A percentile compares a stretch with the other conserved stretches of the same genome.
These are phyloP conservation scores for Ilyonectria sp. DNA, from an alignment of 2,329 filamentous ascomycete genomes.

Conservation along the genomic window DNA sequence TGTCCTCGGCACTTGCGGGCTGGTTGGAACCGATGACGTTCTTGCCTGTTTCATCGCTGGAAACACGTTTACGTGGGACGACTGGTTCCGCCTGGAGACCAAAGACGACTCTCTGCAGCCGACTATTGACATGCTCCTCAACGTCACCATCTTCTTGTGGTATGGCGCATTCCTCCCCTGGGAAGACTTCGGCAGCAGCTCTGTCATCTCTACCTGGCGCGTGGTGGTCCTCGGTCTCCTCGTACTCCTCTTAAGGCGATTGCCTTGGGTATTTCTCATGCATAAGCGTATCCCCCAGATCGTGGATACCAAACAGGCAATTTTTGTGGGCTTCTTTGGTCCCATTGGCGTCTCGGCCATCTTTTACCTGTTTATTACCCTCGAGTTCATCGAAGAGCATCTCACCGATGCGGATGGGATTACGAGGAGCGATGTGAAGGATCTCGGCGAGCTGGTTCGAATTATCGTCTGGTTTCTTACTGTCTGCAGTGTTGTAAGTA, in stretches of 20 bases:
- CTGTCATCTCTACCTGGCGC: slow-evolving; percentile 80
- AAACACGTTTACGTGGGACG: slow-evolving; percentile 92
- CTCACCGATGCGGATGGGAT: slow-evolving; percentile 70
- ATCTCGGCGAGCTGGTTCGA: slow-evolving; percentile 76
- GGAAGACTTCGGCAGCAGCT: slow-evolving; percentile 76
- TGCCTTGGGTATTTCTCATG: slow-evolving; percentile 82
- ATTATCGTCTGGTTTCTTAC: slow-evolving; percentile 90
- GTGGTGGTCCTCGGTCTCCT: slow-evolving; percentile 82
- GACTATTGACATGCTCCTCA: slow-evolving; percentile 94
- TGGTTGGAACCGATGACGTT: slow-evolving; percentile 91
- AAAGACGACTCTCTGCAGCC: slow-evolving; percentile 93
- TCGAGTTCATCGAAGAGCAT: slow-evolving; percentile 77
- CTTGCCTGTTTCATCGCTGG: slow-evolving; percentile 94
- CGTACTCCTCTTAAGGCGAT: slow-evolving; percentile 82
- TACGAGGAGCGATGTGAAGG: slow-evolving; percentile 75
- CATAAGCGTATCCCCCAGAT: slow-evolving; percentile 87
- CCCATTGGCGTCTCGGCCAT: slow-evolving; percentile 92
- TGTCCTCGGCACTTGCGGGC: slow-evolving; percentile 87
- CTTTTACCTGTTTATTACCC: slow-evolving; percentile 87
- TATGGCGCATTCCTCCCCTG: slow-evolving; percentile 90
- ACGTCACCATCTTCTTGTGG: slow-evolving; percentile 91
- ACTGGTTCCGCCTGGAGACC: slow-evolving; percentile 93
- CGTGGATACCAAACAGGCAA: slow-evolving; percentile 78
- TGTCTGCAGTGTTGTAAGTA: slow-evolving; percentile 84
- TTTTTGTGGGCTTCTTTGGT: slow-evolving; percentile 94